These are phyloP conservation scores for Clathrospora elynae DNA, from an alignment of 2,329 filamentous ascomycete species.

Conservation along the genomic window DNA sequence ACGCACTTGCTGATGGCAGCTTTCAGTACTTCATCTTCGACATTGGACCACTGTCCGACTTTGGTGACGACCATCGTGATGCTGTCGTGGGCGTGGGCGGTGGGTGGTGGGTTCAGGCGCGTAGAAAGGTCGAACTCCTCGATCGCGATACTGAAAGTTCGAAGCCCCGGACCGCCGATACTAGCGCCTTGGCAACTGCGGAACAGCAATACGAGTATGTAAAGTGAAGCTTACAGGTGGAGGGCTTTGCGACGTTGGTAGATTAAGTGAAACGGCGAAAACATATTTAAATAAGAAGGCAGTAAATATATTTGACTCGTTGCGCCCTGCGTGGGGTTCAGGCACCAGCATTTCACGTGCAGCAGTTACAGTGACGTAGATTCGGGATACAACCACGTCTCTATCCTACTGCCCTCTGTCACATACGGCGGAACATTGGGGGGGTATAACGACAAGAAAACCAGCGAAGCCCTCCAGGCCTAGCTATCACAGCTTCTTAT, in stretches of 20 bases:
- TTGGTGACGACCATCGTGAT: slow-evolving; percentile 66
- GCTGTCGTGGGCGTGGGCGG: slow-evolving; percentile 12
- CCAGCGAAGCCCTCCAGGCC: too few relatives aligned
- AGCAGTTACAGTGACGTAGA: slow-evolving; percentile 34
- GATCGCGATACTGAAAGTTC: slow-evolving; percentile 30
- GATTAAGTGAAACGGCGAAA: background rate
- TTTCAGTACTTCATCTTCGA: slow-evolving; percentile 88
- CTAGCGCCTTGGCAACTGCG: slow-evolving; percentile 28
- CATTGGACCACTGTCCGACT: slow-evolving; percentile 63
- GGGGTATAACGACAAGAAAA: too few relatives aligned
- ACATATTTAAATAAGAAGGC: background rate
- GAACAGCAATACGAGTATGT: slow-evolving; percentile 5
- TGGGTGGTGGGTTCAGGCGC: slow-evolving; percentile 19
- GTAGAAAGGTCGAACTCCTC: slow-evolving; percentile 10
- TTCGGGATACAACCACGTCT: background rate
- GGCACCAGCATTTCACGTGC: slow-evolving; percentile 3
- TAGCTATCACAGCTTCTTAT: too few relatives aligned
- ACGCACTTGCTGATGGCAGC: too few relatives aligned
- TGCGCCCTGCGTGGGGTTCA: background rate
- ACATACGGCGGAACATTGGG: background rate
- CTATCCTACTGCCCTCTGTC: slow-evolving; percentile 1
- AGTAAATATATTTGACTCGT: background rate
- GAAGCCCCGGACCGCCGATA: slow-evolving; percentile 19
- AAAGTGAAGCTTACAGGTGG: background rate
- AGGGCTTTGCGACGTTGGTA: background rate